phyloP scores from a whole-genome alignment of 306 rosid species.

The Vachellia pachyceras region DNA sequence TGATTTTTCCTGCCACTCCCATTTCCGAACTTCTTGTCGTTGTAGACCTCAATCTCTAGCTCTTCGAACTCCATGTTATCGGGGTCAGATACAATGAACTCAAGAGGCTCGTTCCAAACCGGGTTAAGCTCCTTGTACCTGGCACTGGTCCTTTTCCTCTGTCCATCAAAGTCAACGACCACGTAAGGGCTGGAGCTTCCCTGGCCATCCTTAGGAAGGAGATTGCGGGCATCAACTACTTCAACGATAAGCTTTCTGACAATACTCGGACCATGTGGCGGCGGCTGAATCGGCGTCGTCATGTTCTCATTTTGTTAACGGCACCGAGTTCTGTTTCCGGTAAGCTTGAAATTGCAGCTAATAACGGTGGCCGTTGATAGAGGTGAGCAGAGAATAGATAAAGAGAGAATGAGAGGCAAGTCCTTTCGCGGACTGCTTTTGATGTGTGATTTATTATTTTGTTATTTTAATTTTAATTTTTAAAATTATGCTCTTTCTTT shows the following conservation, averaged over 20 bases:
- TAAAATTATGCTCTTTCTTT: not conserved
- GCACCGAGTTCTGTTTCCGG: not conserved
- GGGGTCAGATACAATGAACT: slow-evolving; percentile 87
- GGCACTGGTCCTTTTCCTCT: slow-evolving; percentile 79
- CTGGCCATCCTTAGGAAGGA: slow-evolving; percentile 94
- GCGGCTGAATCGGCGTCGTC: slow-evolving; percentile 64
- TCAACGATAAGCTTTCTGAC: slow-evolving; percentile 71
- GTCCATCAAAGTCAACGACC: slow-evolving; percentile 82
- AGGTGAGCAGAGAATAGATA: slow-evolving; percentile 33
- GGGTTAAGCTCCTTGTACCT: slow-evolving; percentile 78
- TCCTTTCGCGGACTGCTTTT: slow-evolving; percentile 40
- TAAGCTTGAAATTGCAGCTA: slow-evolving; percentile 7
- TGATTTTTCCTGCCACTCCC: slow-evolving; percentile 82
- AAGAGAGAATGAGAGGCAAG: not conserved
- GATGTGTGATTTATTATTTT: slow-evolving; percentile 8
- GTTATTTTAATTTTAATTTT: not conserved
- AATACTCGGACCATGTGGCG: slow-evolving; percentile 33
- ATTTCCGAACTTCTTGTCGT: slow-evolving; percentile 77
- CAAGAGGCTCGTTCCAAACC: slow-evolving; percentile 78
- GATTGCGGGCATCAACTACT: slow-evolving; percentile 81
- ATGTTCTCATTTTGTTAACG: slow-evolving; percentile 52
- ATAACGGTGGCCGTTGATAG: slow-evolving; percentile 55
- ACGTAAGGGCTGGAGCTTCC: slow-evolving; percentile 97
- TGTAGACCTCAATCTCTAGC: slow-evolving; percentile 86
- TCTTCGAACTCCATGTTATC: slow-evolving; percentile 82